A percentile compares a stretch with the other conserved stretches of the same genome.
These are phyloP conservation scores for Didymella segeticola DNA, from an alignment of 2,329 filamentous ascomycete genomes.

Conservation along the genomic window DNA sequence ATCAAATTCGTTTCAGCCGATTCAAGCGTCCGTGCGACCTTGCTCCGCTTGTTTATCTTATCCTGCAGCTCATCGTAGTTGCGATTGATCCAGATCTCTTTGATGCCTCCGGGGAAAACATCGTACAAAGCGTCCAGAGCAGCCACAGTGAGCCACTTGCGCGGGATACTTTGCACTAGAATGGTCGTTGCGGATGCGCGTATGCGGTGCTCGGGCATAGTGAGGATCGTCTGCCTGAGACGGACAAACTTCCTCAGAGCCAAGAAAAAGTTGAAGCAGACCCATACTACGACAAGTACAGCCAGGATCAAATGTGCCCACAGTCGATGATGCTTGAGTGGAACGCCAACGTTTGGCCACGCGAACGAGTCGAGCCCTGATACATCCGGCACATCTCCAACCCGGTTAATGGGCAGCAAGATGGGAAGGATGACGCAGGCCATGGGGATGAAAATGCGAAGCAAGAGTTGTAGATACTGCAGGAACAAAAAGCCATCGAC, in stretches of 20 bases:
- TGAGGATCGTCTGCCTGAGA: conserved; percentile 91
- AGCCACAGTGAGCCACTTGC: conserved; percentile 86
- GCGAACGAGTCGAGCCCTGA: conserved; percentile 74
- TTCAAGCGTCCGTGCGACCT: conserved; percentile 76
- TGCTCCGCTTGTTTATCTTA: conserved; percentile 79
- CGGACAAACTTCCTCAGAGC: conserved; percentile 90
- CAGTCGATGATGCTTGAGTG: conserved; percentile 70
- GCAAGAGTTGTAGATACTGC: conserved; percentile 82
- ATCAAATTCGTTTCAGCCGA: conserved; percentile 85
- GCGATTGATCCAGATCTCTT: conserved; percentile 96
- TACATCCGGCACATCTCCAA: conserved; percentile 66
- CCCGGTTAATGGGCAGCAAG: conserved; percentile 81
- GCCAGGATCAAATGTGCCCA: conserved; percentile 87
- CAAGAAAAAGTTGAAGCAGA: conserved; percentile 84
- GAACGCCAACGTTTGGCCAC: conserved; percentile 79
- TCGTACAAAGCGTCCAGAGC: conserved; percentile 86
- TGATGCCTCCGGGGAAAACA: conserved; percentile 92
- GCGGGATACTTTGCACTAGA: conserved; percentile 86
- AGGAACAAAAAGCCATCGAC: conserved; percentile 98
- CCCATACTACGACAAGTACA: conserved; percentile 78
- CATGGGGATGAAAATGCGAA: conserved; percentile 91
- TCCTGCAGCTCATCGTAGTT: conserved; percentile 83
- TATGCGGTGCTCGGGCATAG: conserved; percentile 91
- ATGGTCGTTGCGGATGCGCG: conserved; percentile 95
- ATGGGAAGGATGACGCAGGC: conserved; percentile 81